Evolutionary conservation across 2,329 filamentous ascomycete species (phyloP), one percentile per base, ranked within the genome.

Genomic region (Claviceps digitariae): DNA sequence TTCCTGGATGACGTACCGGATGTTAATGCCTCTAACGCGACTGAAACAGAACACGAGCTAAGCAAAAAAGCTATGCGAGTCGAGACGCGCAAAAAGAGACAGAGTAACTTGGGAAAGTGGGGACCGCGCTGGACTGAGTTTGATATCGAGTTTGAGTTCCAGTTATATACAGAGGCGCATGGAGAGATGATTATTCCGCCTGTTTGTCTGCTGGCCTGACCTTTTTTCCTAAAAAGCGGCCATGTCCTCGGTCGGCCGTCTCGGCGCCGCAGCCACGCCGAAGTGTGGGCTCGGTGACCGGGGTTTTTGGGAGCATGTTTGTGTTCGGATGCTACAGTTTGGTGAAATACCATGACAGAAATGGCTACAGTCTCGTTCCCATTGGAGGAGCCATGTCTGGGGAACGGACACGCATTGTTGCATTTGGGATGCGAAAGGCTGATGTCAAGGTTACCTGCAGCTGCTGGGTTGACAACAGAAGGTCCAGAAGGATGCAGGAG

Each of bases 231-330:
- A 34, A 34, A 29, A 8, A 34, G n/a, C n/a, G n/a, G n/a, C 34
- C 1, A 38, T 17, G 34, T 38, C 34, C 34, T 38, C 49, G 49
- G 49, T 27, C 38, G 50, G 41, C 50, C 40, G 41, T 46, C 41
- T 52, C 50, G 50, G 50, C 50, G 43, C 50, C 50, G 50, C 50
- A 36, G 50, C 41, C 50, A 47, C 27, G 43, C 50, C 50, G 50
- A 52, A 46, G 29, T 46, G 43, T 47, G 50, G 50, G 50, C 50
- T 52, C 50, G 50, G 50, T 46, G 27, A 52, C 29, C 50, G 50
- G 50, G 50, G 17, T 36, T 25, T 50, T 21, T 41, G 2, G 40
- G 29, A 12, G 27, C 10, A 23, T 20, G 13, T n/a, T 48, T 48
- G 31, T 36, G 27, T 29, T 10, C 20, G 6, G 40, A 41, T 38